These are phyloP conservation scores for Balamuthia mandrillaris DNA, from an alignment of 208 protist genomes.

Conservation along the genomic window DNA sequence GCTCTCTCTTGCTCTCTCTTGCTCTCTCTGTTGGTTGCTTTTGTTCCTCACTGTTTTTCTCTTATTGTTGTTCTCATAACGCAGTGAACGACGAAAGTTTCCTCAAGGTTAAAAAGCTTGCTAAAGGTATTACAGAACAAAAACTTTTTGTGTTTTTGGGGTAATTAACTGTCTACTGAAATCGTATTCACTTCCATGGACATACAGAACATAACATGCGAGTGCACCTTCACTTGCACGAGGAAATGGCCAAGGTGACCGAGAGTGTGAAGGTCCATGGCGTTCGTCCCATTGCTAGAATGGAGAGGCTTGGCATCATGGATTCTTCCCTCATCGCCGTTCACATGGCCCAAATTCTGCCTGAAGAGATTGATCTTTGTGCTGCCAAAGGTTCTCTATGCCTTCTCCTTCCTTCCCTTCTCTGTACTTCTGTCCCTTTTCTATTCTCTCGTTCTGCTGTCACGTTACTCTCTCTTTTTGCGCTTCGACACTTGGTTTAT, in stretches of 20 bases:
- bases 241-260: slow-evolving; percentile 50
- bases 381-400: neutral
- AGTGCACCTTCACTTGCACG: slow-evolving; percentile 67
- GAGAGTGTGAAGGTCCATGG: too few relatives aligned
- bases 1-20: too few relatives aligned
- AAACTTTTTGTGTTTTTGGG: neutral
- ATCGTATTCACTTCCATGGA: too few relatives aligned
- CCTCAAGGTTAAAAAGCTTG: slow-evolving; percentile 38
- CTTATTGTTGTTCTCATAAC: too few relatives aligned
- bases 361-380: slow-evolving; percentile 43
- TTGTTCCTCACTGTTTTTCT: too few relatives aligned
- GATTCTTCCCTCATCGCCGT: slow-evolving; percentile 49
- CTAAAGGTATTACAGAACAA: slow-evolving; percentile 21
- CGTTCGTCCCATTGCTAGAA: slow-evolving; percentile 18
- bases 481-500: too few relatives aligned
- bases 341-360: slow-evolving; percentile 60
- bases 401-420: neutral
- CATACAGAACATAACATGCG: neutral
- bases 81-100: slow-evolving; percentile 43
- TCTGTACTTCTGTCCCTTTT: neutral
- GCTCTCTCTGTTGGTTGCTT: too few relatives aligned
- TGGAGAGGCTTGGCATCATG: slow-evolving; percentile 3
- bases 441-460: too few relatives aligned
- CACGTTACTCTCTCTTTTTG: too few relatives aligned
- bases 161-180: too few relatives aligned